A percentile compares a stretch with the other conserved stretches of the same genome.
phyloP scores from a whole-genome alignment of 2,329 filamentous ascomycete species.

The Zelopaecilomyces penicillatus region DNA sequence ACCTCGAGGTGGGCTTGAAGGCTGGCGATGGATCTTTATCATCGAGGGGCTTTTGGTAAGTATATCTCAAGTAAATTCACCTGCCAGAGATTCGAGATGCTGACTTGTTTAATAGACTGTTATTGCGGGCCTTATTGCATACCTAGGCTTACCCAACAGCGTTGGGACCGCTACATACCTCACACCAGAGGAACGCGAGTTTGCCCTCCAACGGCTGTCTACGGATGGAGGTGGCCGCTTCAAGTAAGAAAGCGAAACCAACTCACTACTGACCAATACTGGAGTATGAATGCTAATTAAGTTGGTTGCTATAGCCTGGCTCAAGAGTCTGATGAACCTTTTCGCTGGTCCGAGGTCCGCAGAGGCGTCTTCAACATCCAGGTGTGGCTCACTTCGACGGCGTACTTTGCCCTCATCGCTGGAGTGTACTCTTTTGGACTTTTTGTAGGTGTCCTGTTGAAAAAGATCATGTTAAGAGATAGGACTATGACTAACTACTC shows the following conservation, averaged over 20 bases:
- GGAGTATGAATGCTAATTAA: not conserved
- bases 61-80: not conserved
- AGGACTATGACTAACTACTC: not conserved
- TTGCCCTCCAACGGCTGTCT: conserved; percentile 36
- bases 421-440: conserved; percentile 56
- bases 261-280: not conserved
- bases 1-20: conserved; percentile 40
- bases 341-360: conserved; percentile 53
- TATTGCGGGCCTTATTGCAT: conserved; percentile 41
- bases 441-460: conserved; percentile 37
- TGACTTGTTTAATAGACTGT: conserved; percentile 36
- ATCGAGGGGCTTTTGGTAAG: conserved; percentile 47
- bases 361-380: conserved; percentile 53
- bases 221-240: conserved; percentile 27
- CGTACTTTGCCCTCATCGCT: conserved; percentile 52
- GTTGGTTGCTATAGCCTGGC: conserved; percentile 11
- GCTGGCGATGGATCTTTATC: conserved; percentile 57
- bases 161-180: conserved; percentile 47
- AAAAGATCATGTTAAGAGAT: not conserved
- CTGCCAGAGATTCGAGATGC: not conserved
- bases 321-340: conserved; percentile 34
- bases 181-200: conserved; percentile 40
- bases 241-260: conserved; percentile 16
- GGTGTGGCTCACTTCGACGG: conserved; percentile 53
- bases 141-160: conserved; percentile 47